Evolutionary conservation across 2,329 filamentous ascomycete species (phyloP), one percentile per base, ranked within the genome.

Genomic region (Pseudocercospora macadamiae): DNA sequence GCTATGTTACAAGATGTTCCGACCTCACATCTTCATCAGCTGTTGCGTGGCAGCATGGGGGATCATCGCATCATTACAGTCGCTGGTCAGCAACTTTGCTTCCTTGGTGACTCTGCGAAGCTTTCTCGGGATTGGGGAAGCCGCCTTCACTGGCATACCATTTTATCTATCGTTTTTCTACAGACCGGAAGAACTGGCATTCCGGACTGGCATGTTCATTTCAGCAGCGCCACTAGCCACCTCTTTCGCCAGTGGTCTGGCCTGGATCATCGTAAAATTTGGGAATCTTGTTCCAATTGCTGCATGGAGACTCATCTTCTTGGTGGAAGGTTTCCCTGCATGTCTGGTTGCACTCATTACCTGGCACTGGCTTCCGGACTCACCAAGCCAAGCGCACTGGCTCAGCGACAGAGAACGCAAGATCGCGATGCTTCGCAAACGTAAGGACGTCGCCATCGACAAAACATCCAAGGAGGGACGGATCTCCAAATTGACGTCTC

Each of bases 191-290:
- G 93, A 97, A 73, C 79, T 97, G 30, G 93, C 93, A 0, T 88
- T 95, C 61, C 82, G 93, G 34, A 95, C 90, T 0, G 93, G 91
- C 19, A 82, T 96, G 1, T 96, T 96, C 75, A 87, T 97, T 54
- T 92, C 90, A 0, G 93, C 85, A 0, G 83, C 84, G 5, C 84
- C 84, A 0, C 71, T 87, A 30, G 84, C 84, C 30, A 83, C 83
- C 7, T 84, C 82, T 2, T 87, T 95, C 64, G 92, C 92, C 0
- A 90, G 90, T 36, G 88, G 83, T 7, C 79, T 96, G 3, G 91
- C 92, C 6, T 91, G 89, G 87, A 70, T 86, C 19, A 93, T 96
- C 62, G 83, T 92, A 51, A 86, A 85, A 67, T 68, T 91, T 12
- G 90, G 86, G 51, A 77, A 84, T 48, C 70, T 80, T 60, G 30